These are phyloP conservation scores for Aspergillus taichungensis DNA, from an alignment of 495 filamentous ascomycete genomes.

Conservation along the genomic window DNA sequence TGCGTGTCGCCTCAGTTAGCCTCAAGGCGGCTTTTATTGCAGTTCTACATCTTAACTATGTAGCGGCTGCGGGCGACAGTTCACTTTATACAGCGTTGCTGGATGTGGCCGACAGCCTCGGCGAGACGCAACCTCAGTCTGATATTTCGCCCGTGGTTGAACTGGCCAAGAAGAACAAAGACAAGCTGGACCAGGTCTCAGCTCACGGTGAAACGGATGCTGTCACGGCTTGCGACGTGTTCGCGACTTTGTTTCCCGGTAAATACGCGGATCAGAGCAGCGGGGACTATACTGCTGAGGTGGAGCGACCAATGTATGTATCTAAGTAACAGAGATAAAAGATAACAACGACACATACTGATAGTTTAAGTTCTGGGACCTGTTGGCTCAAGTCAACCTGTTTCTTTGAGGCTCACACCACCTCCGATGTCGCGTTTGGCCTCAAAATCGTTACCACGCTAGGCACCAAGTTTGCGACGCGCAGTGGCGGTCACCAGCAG, in stretches of 20 bases:
- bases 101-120: neutral
- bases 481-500: conserved; percentile 17
- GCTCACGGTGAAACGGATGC: neutral
- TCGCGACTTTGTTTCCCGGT: neutral
- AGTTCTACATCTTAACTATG: neutral
- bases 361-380: neutral
- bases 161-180: neutral
- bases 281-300: neutral
- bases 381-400: neutral
- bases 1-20: neutral
- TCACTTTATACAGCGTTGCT: neutral
- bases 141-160: neutral
- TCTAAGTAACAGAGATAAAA: neutral
- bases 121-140: neutral
- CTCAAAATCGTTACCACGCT: neutral
- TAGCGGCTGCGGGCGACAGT: neutral
- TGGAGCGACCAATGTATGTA: neutral
- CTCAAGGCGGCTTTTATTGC: neutral
- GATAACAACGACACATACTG: neutral
- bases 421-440: neutral
- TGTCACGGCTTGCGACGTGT: neutral
- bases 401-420: neutral
- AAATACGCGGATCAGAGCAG: neutral
- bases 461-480: conserved; percentile 1
- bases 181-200: neutral